phyloP scores from a whole-genome alignment of 176 grass and related monocot species.

The Pontederia paniculata region DNA sequence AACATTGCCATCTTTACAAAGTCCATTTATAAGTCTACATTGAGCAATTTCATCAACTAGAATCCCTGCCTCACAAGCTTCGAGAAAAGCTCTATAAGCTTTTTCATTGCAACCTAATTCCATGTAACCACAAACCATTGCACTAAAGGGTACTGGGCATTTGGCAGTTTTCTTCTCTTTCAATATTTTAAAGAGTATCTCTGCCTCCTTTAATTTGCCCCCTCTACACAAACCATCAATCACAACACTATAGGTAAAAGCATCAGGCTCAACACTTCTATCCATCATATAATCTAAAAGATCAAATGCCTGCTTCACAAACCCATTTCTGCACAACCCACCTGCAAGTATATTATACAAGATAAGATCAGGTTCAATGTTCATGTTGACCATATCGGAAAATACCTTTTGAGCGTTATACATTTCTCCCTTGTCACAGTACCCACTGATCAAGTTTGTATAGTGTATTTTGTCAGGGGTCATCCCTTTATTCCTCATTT shows the following conservation, averaged over 20 bases:
- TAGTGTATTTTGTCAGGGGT: constrained; percentile 66
- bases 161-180: constrained; percentile 32
- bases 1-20: constrained; percentile 51
- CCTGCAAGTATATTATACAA: constrained; percentile 56
- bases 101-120: constrained; percentile 34
- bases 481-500: constrained; percentile 51
- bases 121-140: constrained; percentile 86
- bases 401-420: constrained; percentile 43
- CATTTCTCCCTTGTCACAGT: constrained; percentile 53
- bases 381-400: constrained; percentile 45
- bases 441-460: constrained; percentile 66
- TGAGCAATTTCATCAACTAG: constrained; percentile 38
- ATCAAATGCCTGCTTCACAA: constrained; percentile 46
- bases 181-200: constrained; percentile 43
- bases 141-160: constrained; percentile 30
- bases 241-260: constrained; percentile 43
- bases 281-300: constrained; percentile 56
- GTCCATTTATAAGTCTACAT: constrained; percentile 35
- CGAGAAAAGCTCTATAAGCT: constrained; percentile 53
- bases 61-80: constrained; percentile 43
- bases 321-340: constrained; percentile 46
- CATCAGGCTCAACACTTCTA: constrained; percentile 49
- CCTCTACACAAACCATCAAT: constrained; percentile 66
- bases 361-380: constrained; percentile 54
- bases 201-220: constrained; percentile 52